These are phyloP conservation scores for Periconia macrospinosa DNA, from an alignment of 2,329 filamentous ascomycete species.

Conservation along the genomic window DNA sequence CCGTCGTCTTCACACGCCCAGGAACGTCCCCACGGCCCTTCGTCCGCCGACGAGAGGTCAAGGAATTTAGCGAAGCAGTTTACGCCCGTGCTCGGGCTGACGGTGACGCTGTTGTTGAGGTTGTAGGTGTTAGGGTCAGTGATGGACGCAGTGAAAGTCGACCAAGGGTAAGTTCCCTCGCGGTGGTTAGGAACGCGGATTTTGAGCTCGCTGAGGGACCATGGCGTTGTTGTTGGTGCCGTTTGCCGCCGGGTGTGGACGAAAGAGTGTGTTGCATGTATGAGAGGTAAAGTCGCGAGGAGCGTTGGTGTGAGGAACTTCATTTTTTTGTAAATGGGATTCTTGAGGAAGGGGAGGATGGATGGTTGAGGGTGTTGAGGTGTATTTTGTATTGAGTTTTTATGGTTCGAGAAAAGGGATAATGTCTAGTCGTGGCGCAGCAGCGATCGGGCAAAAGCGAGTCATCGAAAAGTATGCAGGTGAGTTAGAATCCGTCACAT, in stretches of 20 bases:
- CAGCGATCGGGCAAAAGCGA: too few relatives aligned
- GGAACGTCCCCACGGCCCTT: slow-evolving; percentile 19
- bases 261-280: slow-evolving; percentile 3
- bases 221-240: slow-evolving; percentile 11
- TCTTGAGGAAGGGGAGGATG: too few relatives aligned
- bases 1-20: slow-evolving; percentile 25
- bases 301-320: slow-evolving; percentile 9
- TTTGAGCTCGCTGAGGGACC: slow-evolving; percentile 17
- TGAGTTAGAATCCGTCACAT: too few relatives aligned
- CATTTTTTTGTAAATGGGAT: too few relatives aligned
- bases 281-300: slow-evolving; percentile 11
- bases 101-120: slow-evolving; percentile 9
- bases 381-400: too few relatives aligned
- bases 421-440: too few relatives aligned
- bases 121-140: slow-evolving; percentile 29
- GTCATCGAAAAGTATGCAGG: too few relatives aligned
- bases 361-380: too few relatives aligned
- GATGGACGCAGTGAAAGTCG: slow-evolving; percentile 22
- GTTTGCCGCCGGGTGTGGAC: too few relatives aligned
- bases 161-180: slow-evolving; percentile 23
- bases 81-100: slow-evolving; percentile 19
- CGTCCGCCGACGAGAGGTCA: neutral
- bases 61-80: slow-evolving; percentile 32
- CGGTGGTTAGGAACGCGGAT: slow-evolving; percentile 19
- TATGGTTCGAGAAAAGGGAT: too few relatives aligned